phyloP scores from a whole-genome alignment of 495 filamentous ascomycete genomes.

The Penicillium daleae region DNA sequence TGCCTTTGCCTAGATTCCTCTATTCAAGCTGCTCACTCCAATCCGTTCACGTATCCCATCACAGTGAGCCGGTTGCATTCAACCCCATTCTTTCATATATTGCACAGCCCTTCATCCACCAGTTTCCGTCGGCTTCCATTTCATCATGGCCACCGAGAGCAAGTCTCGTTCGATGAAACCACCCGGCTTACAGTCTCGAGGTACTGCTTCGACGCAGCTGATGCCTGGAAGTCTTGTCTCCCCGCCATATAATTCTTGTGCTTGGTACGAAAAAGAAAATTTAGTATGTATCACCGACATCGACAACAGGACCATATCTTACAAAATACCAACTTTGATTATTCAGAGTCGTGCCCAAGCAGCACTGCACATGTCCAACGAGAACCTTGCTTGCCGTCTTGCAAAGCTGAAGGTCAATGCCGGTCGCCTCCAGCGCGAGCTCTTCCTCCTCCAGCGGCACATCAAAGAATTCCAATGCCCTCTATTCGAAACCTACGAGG shows the following conservation, averaged over 20 bases:
- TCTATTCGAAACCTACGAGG: slow-evolving; percentile 42
- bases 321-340: background rate
- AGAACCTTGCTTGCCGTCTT: slow-evolving; percentile 29
- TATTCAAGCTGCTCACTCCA: background rate
- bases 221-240: background rate
- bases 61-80: background rate
- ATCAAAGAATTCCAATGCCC: slow-evolving; percentile 36
- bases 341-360: slow-evolving; percentile 15
- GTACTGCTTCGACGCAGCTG: background rate
- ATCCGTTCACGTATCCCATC: background rate
- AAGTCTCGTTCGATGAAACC: background rate
- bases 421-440: slow-evolving; percentile 32
- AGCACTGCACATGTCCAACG: slow-evolving; percentile 28
- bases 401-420: slow-evolving; percentile 26
- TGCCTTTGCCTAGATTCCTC: background rate
- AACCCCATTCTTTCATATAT: background rate
- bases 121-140: background rate
- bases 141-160: background rate
- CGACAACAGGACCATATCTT: background rate
- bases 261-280: background rate
- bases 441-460: slow-evolving; percentile 35
- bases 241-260: no score
- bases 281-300: background rate
- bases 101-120: background rate
- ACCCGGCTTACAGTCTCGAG: background rate